Evolutionary conservation across 805 yeast species (phyloP).

Genomic region (Millerozyma acaciae): DNA sequence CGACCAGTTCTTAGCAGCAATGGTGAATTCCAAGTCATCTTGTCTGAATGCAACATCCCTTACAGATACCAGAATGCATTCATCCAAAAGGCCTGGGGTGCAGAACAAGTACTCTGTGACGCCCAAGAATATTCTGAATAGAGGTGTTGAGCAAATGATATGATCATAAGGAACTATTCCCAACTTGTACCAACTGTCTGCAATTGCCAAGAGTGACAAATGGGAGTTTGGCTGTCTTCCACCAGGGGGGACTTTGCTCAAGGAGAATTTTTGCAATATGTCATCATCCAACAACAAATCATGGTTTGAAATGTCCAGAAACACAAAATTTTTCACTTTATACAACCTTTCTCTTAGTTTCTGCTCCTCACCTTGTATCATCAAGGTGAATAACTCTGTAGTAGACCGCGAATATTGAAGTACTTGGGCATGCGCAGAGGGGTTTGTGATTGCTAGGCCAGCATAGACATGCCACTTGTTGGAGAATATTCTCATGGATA

Average conservation of each 20-base stretch:
- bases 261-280: constrained; percentile 72
- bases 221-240: constrained; percentile 81
- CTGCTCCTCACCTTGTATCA: constrained; percentile 64
- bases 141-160: constrained; percentile 93
- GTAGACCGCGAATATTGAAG: constrained; percentile 84
- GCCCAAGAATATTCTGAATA: constrained; percentile 86
- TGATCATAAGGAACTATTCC: constrained; percentile 93
- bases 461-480: constrained; percentile 99
- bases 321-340: constrained; percentile 71
- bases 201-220: constrained; percentile 81
- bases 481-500: constrained; percentile 83
- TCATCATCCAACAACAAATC: constrained; percentile 72
- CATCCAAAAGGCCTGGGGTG: constrained; percentile 77
- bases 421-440: constrained; percentile 88
- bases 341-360: constrained; percentile 56
- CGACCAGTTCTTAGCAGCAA: constrained; percentile 90
- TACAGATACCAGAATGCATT: constrained; percentile 70
- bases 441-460: constrained; percentile 93
- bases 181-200: constrained; percentile 85
- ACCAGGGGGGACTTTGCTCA: constrained; percentile 66
- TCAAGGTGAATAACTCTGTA: constrained; percentile 76
- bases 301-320: constrained; percentile 59
- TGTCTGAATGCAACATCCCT: constrained; percentile 65
- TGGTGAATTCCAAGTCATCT: constrained; percentile 89
- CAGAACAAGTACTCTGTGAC: constrained; percentile 90